Base-by-base conservation (phyloP, 1,139 yeast genomes). In the Schwanniomyces etchellsii region DNA sequence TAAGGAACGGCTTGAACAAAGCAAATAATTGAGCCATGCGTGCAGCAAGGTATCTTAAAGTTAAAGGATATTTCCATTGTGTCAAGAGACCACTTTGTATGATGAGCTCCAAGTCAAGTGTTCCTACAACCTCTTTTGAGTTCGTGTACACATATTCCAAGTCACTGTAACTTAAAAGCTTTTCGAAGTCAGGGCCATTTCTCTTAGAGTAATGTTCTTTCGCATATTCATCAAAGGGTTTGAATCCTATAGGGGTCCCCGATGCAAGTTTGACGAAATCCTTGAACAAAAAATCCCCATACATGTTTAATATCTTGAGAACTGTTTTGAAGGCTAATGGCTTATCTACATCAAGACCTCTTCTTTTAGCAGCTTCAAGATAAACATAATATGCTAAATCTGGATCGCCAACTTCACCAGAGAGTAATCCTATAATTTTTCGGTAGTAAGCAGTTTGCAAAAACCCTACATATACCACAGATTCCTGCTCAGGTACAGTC, bases 381-480 rank as follows among this genome's bases (percentile, higher is more conserved):
- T 77, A 47, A 44, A 64, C 54, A 2, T 40, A 34, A 39, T 64
- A 64, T 0, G 64, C 47, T 14, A 46, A 35, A 5, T 17, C 6
- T 12, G 42, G 39, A 2, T 39, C 30, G 31, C 45, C 45, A 1
- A 12, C 16, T 17, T 49, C 46, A 1, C 50, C 42, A 5, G 68
- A 49, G 26, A 75, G 35, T 3, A 48, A 34, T 12, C 59, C 65
- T 14, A 76, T 42, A 26, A 77, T 57, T 25, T 56, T 46, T 23
- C 68, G 56, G 47, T 81, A 81, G 42, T 75, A 68, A 50, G 66
- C 64, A 1, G 78, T 77, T 52, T 81, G 89, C 14, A 63, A 38
- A 39, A 68, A 68, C 0, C 84, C 71, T 2, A 70, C 60, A 2
- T 57, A 47, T 3, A 74, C 30, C 0, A 76, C 80, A 12, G 73